Evolutionary conservation across 1,139 yeast genomes (phyloP), one percentile per base, ranked within the genome.

Genomic region (Sugiyamaella paludigena): DNA sequence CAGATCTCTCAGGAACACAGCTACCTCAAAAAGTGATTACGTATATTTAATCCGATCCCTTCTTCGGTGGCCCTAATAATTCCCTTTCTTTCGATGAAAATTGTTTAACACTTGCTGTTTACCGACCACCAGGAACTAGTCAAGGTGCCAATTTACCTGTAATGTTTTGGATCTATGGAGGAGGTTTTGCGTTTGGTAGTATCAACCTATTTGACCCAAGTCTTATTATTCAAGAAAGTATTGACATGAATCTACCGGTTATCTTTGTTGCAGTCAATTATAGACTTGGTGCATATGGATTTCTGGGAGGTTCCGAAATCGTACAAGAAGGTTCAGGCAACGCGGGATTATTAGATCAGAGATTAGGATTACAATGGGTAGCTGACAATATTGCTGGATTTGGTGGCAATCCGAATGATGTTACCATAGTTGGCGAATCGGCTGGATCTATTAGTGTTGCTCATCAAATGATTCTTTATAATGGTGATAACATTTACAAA

Each of bases 101-200:
- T 46, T 61, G 65, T 39, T 45, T 61, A 43, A 47, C 47, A 16
- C 40, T 61, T 15, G 53, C 58, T 41, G 38, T 60, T 12, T 54
- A 48, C 41, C 43, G 56, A 2, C 64, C 64, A 2, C 40, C 53
- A 9, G 51, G 52, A 4, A 31, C 50, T 2, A 40, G 27, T 4
- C 19, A 43, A 5, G 19, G 47, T 1, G 51, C 37, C n/a, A 47
- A 52, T 10, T 51, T 68, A 8, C 71, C 72, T 2, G 71, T 67
- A 6, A 53, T 64, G 43, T 56, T 64, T 15, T 67, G 70, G 69
- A 66, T 70, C 42, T 68, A 68, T 49, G 73, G 73, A 11, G 74
- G 74, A 29, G 68, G 68, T 1, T 68, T 59, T 47, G 37, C 50
- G 15, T 57, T 53, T 36, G 68, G 68, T 9, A 26, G 47, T n/a